Evolutionary conservation across 2,329 filamentous ascomycete species (phyloP), one percentile per base, ranked within the genome.

Genomic region (Hawksworthiomyces lignivorus): DNA sequence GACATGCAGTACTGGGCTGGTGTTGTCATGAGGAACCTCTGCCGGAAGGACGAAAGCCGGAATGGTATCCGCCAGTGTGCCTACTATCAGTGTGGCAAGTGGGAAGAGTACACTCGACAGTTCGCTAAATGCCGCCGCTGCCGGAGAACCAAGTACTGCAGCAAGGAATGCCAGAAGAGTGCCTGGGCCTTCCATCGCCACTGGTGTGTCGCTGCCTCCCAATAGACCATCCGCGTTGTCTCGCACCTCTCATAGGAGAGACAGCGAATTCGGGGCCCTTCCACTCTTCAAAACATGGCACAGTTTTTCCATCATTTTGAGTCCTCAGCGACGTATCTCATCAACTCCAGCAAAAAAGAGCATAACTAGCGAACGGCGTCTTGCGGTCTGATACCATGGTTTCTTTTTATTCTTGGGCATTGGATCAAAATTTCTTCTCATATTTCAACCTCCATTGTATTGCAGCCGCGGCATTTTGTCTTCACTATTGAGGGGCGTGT

Each of bases 1-100:
- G 89, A 96, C 59, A 98, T 98, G 92, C 90, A 96, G 62, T 98
- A 98, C 68, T 98, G 92, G 92, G 92, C 92, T 15, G 92, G 90
- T 48, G 92, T 98, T 14, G 92, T 98, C 34, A 98, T 98, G 92
- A 79, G 92, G 50, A 98, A 98, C 59, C 76, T 98, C 37, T 98
- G 92, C 71, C 86, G 92, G 50, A 98, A 98, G 67, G 92, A 98
- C 60, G 92, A 98, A 59, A 87, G 84, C 10, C 77, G 87, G 36
- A 92, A 92, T 31, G 92, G 92, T 45, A 97, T 98, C 52, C 77
- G 92, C 43, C 92, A 98, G 61, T 98, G 92, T 62, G 92, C 92
- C 41, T 96, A 96, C 67, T 98, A 94, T 67, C 82, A 95, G 63
- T 98, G 92, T 62, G 90, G 90, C 47, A 96, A 94, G 60, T 98